Evolutionary conservation across 148 eudicot species (phyloP).

Genomic region (Nyssa sinensis): DNA sequence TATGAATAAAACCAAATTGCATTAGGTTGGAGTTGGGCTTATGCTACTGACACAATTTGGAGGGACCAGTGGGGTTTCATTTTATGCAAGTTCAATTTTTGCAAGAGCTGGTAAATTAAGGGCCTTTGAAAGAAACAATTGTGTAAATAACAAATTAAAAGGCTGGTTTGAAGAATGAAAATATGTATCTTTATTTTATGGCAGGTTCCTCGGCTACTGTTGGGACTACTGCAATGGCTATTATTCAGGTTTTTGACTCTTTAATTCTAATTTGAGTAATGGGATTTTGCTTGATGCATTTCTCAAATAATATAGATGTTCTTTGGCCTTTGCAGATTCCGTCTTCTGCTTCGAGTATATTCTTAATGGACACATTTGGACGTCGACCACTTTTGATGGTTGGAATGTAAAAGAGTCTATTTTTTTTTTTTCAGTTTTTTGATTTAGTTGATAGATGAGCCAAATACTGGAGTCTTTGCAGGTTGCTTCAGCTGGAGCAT

Average conservation of each 20-base stretch:
- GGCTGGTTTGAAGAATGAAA: not conserved
- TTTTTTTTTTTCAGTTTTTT: not conserved
- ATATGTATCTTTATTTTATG: not conserved
- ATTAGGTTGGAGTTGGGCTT: constrained; percentile 56
- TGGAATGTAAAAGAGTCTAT: constrained; percentile 7
- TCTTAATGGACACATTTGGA: constrained; percentile 50
- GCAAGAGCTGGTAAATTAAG: constrained; percentile 48
- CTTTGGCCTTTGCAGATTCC: constrained; percentile 46
- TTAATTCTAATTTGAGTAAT: too few species aligned
- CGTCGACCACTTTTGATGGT: constrained; percentile 58
- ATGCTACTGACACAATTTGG: constrained; percentile 46
- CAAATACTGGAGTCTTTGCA: constrained; percentile 6
- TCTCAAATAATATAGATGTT: not conserved
- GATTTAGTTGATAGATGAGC: not conserved
- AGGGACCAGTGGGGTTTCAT: constrained; percentile 53
- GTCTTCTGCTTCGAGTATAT: constrained; percentile 29
- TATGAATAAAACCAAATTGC: not conserved
- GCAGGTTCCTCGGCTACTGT: constrained; percentile 48
- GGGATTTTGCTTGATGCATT: not conserved
- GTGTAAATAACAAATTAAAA: not conserved
- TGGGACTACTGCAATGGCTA: constrained; percentile 30
- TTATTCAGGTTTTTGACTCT: not conserved
- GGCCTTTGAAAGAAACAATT: not conserved
- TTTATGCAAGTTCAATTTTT: constrained; percentile 52
- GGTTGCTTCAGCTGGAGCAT: constrained; percentile 20